Evolutionary conservation across 257 asterid genomes (phyloP), one percentile per base, ranked within the genome.

Genomic region (Nicotiana attenuata): DNA sequence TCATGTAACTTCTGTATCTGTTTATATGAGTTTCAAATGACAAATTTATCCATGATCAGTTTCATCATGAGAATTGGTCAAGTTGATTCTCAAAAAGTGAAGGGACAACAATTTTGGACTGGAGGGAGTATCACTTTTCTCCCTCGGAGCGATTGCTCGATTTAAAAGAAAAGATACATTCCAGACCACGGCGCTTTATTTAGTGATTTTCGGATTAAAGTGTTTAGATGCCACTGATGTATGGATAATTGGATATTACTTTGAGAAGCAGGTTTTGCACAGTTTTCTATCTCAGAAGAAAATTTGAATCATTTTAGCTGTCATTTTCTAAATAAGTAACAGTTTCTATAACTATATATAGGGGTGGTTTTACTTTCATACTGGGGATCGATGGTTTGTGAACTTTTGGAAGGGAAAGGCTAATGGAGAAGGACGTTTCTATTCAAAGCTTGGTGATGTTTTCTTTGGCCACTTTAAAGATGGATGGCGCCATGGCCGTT

Each of bases 391-490:
- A 69, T 96, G 99, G 98, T 96, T 93, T 69, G 93, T 68, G 31
- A 92, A 93, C 90, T 96, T 92, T 80, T 93, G 99, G 98, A 96
- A 93, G 90, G 98, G 99, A 77, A 94, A 92, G 89, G 94, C 97
- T 52, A 92, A 94, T 87, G 99, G 99, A 28, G 99, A 96, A 89
- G 93, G 97, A 63, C 93, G 99, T 76, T 94, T 94, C 87, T 94
- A 96, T 90, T 94, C 97, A 13, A 90, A 87, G 83, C 87, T 84
- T 76, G 99, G 99, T 13, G 94, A 92, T 76, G 92, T 96, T 57
- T 91, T 91, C 84, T 96, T 96, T 82, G 99, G 99, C 80, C 92
- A 96, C 82, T 96, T 96, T 89, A 94, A 91, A 87, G 97, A 94
- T n/a, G 99, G 99, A 57, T 96, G 95, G 98, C 89, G 99, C 52